A percentile compares a stretch with the other conserved stretches of the same genome.
phyloP scores from a whole-genome alignment of 139 green algal genomes.

The Edaphochlamys debaryana region DNA sequence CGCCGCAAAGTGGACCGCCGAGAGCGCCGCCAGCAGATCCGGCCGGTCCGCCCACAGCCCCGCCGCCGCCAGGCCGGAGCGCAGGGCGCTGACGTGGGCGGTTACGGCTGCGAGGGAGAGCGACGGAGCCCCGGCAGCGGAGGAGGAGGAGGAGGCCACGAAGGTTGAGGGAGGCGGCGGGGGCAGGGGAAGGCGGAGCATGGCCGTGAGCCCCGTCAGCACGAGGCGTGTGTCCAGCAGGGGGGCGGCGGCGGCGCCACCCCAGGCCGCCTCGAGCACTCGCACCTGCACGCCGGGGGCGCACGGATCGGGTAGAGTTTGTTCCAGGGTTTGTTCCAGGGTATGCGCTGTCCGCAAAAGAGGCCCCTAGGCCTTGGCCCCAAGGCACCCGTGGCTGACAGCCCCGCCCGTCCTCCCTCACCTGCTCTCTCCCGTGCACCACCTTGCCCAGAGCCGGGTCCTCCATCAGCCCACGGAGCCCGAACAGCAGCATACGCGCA shows the following conservation, averaged over 20 bases:
- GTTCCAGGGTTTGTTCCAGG: too few relatives aligned
- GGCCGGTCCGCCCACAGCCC: slow-evolving; percentile 14
- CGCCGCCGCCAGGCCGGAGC: background rate
- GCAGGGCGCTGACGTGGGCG: background rate
- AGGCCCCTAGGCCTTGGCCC: too few relatives aligned
- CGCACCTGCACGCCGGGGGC: too few relatives aligned
- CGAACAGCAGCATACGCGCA: background rate
- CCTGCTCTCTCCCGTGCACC: background rate
- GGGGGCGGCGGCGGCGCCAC: background rate
- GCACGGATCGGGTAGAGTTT: too few relatives aligned
- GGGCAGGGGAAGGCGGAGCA: background rate
- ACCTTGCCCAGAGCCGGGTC: slow-evolving; percentile 7
- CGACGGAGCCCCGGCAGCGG: too few relatives aligned
- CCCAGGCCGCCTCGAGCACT: too few relatives aligned
- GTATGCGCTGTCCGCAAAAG: too few relatives aligned
- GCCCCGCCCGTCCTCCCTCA: too few relatives aligned
- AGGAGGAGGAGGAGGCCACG: too few relatives aligned
- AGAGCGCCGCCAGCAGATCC: slow-evolving; percentile 1
- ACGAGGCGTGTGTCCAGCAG: slow-evolving; percentile 15
- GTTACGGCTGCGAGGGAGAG: background rate
- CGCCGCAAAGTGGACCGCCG: background rate
- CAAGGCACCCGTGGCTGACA: too few relatives aligned
- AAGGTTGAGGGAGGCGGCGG: background rate
- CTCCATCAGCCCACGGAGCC: background rate
- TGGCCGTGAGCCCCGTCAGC: background rate